Evolutionary conservation across 176 grass and related monocot genomes (phyloP).

Genomic region (Oryza australiensis): DNA sequence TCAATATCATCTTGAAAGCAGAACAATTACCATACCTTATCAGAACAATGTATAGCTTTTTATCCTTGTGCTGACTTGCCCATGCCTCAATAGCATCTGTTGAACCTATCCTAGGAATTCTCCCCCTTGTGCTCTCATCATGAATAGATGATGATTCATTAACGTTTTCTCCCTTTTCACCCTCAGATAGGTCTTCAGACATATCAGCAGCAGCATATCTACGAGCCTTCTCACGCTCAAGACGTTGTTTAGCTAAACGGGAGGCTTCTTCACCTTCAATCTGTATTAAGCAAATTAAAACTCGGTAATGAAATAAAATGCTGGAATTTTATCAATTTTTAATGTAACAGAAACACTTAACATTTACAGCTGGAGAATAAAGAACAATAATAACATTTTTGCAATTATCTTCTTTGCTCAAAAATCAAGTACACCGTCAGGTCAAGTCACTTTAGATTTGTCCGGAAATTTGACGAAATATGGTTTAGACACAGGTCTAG

Average conservation of each 20-base stretch:
- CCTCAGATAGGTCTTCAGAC: slow-evolving; percentile 71
- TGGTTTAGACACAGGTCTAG: background rate
- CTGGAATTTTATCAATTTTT: slow-evolving; percentile 12
- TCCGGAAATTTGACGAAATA: background rate
- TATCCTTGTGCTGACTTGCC: slow-evolving; percentile 73
- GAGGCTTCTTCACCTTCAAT: slow-evolving; percentile 66
- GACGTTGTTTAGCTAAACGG: slow-evolving; percentile 36
- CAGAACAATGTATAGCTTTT: slow-evolving; percentile 84
- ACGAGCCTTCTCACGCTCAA: slow-evolving; percentile 60
- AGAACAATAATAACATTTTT: background rate
- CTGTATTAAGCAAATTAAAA: slow-evolving; percentile 41
- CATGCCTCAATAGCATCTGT: slow-evolving; percentile 60
- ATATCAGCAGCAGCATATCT: slow-evolving; percentile 56
- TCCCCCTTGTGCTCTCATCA: slow-evolving; percentile 45
- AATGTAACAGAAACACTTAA: slow-evolving; percentile 4
- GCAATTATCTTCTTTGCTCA: background rate
- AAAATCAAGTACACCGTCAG: background rate
- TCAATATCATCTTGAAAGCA: slow-evolving; percentile 13
- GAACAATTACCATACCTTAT: slow-evolving; percentile 52
- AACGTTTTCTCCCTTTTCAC: slow-evolving; percentile 51
- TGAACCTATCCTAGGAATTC: slow-evolving; percentile 54
- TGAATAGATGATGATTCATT: slow-evolving; percentile 51
- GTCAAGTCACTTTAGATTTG: background rate
- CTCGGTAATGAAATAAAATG: background rate
- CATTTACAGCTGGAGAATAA: slow-evolving; percentile 6